Percentiles rank a stretch among this genome's conserved stretches.
phyloP scores from a whole-genome alignment of 73 alveolate species.

The Stentor roeselii region DNA sequence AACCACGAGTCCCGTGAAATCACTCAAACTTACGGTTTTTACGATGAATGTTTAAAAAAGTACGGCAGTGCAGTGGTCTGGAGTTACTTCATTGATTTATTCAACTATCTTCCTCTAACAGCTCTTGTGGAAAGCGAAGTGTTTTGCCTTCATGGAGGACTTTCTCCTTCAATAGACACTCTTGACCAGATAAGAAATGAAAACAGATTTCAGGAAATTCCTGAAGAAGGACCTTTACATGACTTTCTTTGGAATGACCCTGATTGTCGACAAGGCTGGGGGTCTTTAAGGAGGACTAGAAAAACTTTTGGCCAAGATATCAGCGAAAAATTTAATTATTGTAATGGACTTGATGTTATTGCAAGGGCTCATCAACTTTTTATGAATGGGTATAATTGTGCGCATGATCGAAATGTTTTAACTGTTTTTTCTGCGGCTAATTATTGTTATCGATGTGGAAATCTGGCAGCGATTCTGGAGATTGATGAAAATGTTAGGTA shows the following conservation, averaged over 20 bases:
- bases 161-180: slow-evolving; percentile 71
- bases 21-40: slow-evolving; percentile 75
- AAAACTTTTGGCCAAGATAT: slow-evolving; percentile 90
- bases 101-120: slow-evolving; percentile 86
- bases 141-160: slow-evolving; percentile 92
- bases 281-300: slow-evolving; percentile 88
- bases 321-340: slow-evolving; percentile 70
- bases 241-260: slow-evolving; percentile 80
- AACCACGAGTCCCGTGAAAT: slow-evolving; percentile 77
- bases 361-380: slow-evolving; percentile 93
- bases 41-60: slow-evolving; percentile 76
- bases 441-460: slow-evolving; percentile 75
- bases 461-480: slow-evolving; percentile 75
- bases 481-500: slow-evolving; percentile 63
- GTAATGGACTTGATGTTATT: slow-evolving; percentile 69
- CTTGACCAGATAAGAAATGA: slow-evolving; percentile 62
- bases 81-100: slow-evolving; percentile 86
- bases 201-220: slow-evolving; percentile 82
- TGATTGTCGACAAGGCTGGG: slow-evolving; percentile 40
- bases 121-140: slow-evolving; percentile 77
- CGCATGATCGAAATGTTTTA: slow-evolving; percentile 66
- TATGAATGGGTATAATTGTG: slow-evolving; percentile 85
- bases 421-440: slow-evolving; percentile 80
- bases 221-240: slow-evolving; percentile 89
- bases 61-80: slow-evolving; percentile 73